These are phyloP conservation scores for Neofusicoccum parvum DNA, from an alignment of 2,329 filamentous ascomycete species.

Conservation along the genomic window DNA sequence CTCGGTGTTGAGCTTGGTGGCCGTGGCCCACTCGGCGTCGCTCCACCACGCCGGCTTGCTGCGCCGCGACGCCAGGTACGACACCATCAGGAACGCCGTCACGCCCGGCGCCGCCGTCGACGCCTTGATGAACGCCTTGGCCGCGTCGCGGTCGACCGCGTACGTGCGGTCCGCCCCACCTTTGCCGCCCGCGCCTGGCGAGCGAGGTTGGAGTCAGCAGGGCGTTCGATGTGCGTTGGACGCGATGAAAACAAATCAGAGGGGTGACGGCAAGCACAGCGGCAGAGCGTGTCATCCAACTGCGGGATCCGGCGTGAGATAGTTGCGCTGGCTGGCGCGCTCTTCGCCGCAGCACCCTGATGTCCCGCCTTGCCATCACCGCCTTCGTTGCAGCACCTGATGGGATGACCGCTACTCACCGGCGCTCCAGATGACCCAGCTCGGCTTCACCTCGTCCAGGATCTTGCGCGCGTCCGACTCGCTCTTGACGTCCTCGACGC, in stretches of 20 bases:
- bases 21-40: constrained; percentile 49
- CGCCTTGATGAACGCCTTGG: constrained; percentile 56
- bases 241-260: too few species aligned
- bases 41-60: constrained; percentile 54
- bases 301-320: too few species aligned
- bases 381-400: too few species aligned
- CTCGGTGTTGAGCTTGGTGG: constrained; percentile 52
- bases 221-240: too few species aligned
- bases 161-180: constrained; percentile 53
- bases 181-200: constrained; percentile 57
- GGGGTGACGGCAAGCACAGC: too few species aligned
- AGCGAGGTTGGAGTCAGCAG: not conserved
- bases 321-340: too few species aligned
- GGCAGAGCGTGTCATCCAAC: too few species aligned
- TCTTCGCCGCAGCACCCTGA: too few species aligned
- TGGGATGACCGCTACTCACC: constrained; percentile 45
- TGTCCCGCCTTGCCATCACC: too few species aligned
- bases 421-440: constrained; percentile 71
- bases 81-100: constrained; percentile 59
- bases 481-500: constrained; percentile 70
- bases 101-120: constrained; percentile 48
- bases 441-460: constrained; percentile 61
- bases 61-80: constrained; percentile 54
- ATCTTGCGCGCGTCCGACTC: constrained; percentile 64
- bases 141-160: constrained; percentile 58